Conservation (phyloP, 2,329 filamentous ascomycete species). For the Dothideomycetidae sp. region DNA sequence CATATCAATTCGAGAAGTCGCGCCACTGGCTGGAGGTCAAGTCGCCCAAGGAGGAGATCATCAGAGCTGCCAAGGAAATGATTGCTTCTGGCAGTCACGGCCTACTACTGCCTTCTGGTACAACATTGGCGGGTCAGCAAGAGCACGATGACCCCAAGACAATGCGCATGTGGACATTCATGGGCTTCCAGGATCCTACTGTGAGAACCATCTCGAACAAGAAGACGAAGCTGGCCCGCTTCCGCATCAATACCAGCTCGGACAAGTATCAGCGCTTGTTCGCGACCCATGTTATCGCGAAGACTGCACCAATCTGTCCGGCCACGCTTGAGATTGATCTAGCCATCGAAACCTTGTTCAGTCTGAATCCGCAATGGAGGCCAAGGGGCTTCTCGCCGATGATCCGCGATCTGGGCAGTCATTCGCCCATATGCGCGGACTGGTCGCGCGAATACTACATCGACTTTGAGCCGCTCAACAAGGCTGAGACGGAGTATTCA, state of each 20-base stretch:
- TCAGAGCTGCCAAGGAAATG: neutral
- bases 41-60: constrained; percentile 2
- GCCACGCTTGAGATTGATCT: constrained; percentile 27
- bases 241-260: neutral
- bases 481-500: no score
- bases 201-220: no score
- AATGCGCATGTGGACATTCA: no score
- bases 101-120: no score
- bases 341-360: constrained; percentile 21
- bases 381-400: no score
- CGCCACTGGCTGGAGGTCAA: constrained; percentile 28
- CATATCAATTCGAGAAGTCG: constrained; percentile 31
- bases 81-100: neutral
- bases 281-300: constrained; percentile 26
- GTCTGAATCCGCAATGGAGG: constrained; percentile 20
- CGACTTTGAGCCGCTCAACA: no score
- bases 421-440: no score
- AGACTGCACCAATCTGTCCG: constrained; percentile 28
- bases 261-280: constrained; percentile 23
- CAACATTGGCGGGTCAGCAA: no score
- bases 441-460: no score
- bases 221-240: neutral
- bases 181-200: neutral
- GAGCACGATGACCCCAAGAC: no score
- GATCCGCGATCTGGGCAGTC: no score